These are phyloP conservation scores for Middelhovenomyces tepae DNA, from an alignment of 805 yeast species.

Conservation along the genomic window DNA sequence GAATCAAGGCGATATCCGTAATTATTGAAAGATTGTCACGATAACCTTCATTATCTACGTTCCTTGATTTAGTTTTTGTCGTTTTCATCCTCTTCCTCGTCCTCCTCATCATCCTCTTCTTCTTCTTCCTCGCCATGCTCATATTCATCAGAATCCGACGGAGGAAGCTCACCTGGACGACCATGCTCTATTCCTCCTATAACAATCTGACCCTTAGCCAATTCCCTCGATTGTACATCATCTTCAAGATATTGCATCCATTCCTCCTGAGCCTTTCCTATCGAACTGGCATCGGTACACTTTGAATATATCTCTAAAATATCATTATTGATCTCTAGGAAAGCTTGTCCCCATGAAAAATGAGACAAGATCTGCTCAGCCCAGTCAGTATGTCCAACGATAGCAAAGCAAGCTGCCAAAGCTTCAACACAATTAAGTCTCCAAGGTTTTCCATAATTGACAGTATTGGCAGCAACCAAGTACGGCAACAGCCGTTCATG, in stretches of 20 bases:
- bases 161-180: constrained; percentile 14
- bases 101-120: constrained; percentile 23
- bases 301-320: constrained; percentile 61
- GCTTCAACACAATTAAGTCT: constrained; percentile 94
- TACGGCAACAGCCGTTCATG: constrained; percentile 84
- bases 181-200: constrained; percentile 67
- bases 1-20: too few relatives aligned
- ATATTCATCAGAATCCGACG: constrained; percentile 20
- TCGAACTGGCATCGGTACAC: constrained; percentile 75
- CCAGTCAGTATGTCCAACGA: constrained; percentile 86
- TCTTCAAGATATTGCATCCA: constrained; percentile 62
- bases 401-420: constrained; percentile 91
- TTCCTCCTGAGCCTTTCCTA: constrained; percentile 59
- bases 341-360: constrained; percentile 91
- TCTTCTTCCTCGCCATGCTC: constrained; percentile 22
- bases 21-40: too few relatives aligned
- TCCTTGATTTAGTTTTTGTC: too few relatives aligned
- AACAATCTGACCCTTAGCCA: constrained; percentile 46
- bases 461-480: constrained; percentile 92
- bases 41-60: too few relatives aligned
- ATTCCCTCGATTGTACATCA: constrained; percentile 21
- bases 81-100: constrained; percentile 21
- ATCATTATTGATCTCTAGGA: constrained; percentile 73
- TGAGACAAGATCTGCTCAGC: constrained; percentile 66
- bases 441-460: constrained; percentile 96